Percentiles rank a stretch among this genome's conserved stretches.
Evolutionary conservation across 2,329 filamentous ascomycete species (phyloP).

Genomic region (Fusarium guadeloupense): DNA sequence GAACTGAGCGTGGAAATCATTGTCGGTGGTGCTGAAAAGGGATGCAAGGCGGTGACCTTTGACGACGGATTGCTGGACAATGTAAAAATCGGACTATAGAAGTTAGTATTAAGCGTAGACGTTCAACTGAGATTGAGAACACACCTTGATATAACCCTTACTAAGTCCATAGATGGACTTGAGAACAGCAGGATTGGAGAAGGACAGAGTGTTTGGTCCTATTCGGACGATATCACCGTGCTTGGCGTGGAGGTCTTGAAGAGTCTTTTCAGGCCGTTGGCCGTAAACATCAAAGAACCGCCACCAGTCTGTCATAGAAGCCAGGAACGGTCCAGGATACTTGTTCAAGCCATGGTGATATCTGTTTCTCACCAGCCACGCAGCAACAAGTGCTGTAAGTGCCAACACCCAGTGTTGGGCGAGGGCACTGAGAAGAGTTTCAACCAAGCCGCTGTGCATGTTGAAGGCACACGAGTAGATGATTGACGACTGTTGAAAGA

Average conservation of each 20-base stretch:
- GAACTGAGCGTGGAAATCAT: conserved; percentile 78
- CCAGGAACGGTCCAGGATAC: conserved; percentile 77
- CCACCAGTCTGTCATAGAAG: conserved; percentile 74
- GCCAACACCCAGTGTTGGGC: conserved; percentile 35
- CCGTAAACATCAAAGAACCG: conserved; percentile 74
- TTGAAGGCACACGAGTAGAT: conserved; percentile 19
- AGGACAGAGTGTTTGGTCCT: conserved; percentile 78
- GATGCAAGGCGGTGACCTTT: conserved; percentile 74
- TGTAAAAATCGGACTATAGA: conserved; percentile 78
- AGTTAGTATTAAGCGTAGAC: conserved; percentile 56
- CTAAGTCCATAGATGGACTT: conserved; percentile 84
- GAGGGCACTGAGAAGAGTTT: conserved; percentile 27
- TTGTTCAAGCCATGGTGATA: conserved; percentile 69
- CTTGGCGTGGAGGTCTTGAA: conserved; percentile 73
- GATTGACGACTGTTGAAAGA: conserved; percentile 2
- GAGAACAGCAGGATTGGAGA: conserved; percentile 76
- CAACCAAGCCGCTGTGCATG: conserved; percentile 38
- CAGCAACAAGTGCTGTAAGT: conserved; percentile 5
- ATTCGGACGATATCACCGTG: conserved; percentile 79
- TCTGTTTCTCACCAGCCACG: conserved; percentile 36
- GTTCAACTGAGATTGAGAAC: conserved; percentile 48
- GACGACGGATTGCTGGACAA: conserved; percentile 77
- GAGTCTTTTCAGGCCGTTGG: conserved; percentile 71
- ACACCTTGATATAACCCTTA: conserved; percentile 80
- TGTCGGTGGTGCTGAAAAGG: conserved; percentile 79